These are phyloP conservation scores for Colletotrichum tamarilloi DNA, from an alignment of 2,329 filamentous ascomycete genomes.

Conservation along the genomic window DNA sequence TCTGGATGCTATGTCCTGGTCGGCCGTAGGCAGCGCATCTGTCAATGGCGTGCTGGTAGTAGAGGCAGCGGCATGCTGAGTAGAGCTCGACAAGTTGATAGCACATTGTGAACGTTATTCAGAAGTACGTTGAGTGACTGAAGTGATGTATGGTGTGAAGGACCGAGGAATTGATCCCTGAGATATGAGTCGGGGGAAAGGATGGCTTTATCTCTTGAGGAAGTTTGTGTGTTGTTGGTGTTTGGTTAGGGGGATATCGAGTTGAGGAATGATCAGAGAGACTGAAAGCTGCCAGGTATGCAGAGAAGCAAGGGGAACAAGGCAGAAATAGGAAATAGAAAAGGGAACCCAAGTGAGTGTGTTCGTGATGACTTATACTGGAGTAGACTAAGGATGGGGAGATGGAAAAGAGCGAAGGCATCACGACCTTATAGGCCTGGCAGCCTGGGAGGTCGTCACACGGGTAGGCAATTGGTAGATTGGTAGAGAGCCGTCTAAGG, in stretches of 20 bases:
- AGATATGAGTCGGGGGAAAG: slow-evolving; percentile 3
- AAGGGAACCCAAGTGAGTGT: slow-evolving; percentile 39
- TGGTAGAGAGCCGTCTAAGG: slow-evolving; percentile 23
- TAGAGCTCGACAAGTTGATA: slow-evolving; percentile 89
- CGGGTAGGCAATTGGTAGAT: slow-evolving; percentile 41
- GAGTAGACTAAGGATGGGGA: slow-evolving; percentile 26
- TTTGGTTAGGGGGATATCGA: slow-evolving; percentile 29
- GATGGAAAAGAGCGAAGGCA: slow-evolving; percentile 52
- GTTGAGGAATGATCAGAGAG: slow-evolving; percentile 8
- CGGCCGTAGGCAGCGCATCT: slow-evolving; percentile 82
- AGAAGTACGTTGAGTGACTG: not conserved
- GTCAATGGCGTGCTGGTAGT: slow-evolving; percentile 88
- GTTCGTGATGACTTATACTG: slow-evolving; percentile 36
- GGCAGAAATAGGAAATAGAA: slow-evolving; percentile 40
- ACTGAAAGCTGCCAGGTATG: slow-evolving; percentile 28
- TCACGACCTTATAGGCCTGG: slow-evolving; percentile 66
- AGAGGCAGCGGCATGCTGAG: slow-evolving; percentile 87
- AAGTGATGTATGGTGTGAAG: not conserved
- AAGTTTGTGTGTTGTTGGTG: slow-evolving; percentile 9
- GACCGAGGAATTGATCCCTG: not conserved
- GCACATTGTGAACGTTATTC: slow-evolving; percentile 71
- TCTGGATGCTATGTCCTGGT: slow-evolving; percentile 76
- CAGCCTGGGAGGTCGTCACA: slow-evolving; percentile 48
- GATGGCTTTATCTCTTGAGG: slow-evolving; percentile 31
- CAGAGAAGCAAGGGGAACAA: slow-evolving; percentile 35